Evolutionary conservation across 2,329 filamentous ascomycete genomes (phyloP), one percentile per base, ranked within the genome.

Genomic region (Amauroascus niger): DNA sequence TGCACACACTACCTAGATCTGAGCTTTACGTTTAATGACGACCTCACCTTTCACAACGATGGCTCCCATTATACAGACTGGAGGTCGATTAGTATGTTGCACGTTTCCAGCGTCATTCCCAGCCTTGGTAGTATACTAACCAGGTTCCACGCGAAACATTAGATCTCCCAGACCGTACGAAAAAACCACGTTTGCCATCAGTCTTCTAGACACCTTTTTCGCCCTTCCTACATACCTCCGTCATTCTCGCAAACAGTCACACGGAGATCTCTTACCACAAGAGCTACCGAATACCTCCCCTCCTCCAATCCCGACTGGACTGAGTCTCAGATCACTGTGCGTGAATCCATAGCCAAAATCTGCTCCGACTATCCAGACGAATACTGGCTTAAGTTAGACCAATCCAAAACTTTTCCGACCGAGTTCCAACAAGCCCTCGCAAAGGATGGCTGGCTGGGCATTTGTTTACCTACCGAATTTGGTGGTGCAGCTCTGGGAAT

Each of bases 271-370:
- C 32, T 60, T 9, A 59, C 61, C 45, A 54, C 59, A n/a, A 57
- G 58, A 37, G 63, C 60, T 7, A 62, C 59, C 18, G 62, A 64
- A 30, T 64, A 61, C 53, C 60, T 64, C 8, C 62, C 61, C 43
- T 49, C 59, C 7, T 55, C 63, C 40, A 59, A 63, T 46, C 62
- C 68, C 2, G 71, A 72, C 57, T 66, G 69, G 53, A 71, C 64
- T 2, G 69, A 72, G 16, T 68, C 68, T 1, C 71, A 74, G 61
- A 58, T 64, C 20, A 66, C 65, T 1, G 71, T 76, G 5, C 71
- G 73, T 33, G 69, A 71, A 51, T 66, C 71, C 2, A 72, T 76
- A 39, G 58, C 65, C 20, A 74, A 72, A 52, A 71, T 76, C 43
- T 74, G 71, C 59, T 61, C 67, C 11, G 69, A 74, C 52, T 45